Percentiles rank a stretch among this genome's conserved stretches.
Evolutionary conservation across 164 flowering plant species (phyloP).

Genomic region (Liquidambar formosana): DNA sequence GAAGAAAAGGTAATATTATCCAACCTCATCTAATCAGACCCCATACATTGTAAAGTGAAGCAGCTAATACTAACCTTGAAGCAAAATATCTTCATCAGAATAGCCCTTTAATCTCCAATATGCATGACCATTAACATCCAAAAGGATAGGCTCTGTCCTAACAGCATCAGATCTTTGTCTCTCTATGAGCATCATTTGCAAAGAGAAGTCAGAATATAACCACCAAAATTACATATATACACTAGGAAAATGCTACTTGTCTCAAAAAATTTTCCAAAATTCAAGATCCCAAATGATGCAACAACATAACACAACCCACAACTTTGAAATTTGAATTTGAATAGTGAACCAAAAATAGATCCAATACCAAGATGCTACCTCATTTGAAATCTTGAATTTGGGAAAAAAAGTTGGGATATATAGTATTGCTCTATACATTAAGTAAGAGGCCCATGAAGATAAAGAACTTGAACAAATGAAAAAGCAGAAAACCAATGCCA

Average conservation of each 20-base stretch:
- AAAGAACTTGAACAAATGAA: background rate
- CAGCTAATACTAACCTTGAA: slow-evolving; percentile 59
- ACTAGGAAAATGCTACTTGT: too few relatives aligned
- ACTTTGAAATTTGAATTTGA: too few relatives aligned
- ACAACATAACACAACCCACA: too few relatives aligned
- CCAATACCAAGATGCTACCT: too few relatives aligned
- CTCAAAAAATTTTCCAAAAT: too few relatives aligned
- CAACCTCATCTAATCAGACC: background rate
- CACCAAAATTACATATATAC: background rate
- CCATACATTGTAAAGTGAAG: background rate
- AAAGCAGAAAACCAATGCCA: background rate
- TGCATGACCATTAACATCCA: slow-evolving; percentile 52
- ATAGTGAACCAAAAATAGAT: too few relatives aligned
- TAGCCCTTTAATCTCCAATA: slow-evolving; percentile 64
- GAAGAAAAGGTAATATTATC: background rate
- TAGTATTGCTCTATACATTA: too few relatives aligned
- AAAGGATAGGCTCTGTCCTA: slow-evolving; percentile 58
- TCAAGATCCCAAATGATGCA: too few relatives aligned
- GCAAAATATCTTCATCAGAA: slow-evolving; percentile 41
- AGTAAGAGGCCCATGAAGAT: background rate
- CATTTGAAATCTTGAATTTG: too few relatives aligned
- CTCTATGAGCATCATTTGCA: slow-evolving; percentile 23
- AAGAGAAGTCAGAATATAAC: background rate
- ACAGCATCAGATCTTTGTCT: slow-evolving; percentile 53
- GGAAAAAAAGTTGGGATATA: too few relatives aligned